Evolutionary conservation across 2,329 filamentous ascomycete genomes (phyloP).

Genomic region (Knufia fluminis): DNA sequence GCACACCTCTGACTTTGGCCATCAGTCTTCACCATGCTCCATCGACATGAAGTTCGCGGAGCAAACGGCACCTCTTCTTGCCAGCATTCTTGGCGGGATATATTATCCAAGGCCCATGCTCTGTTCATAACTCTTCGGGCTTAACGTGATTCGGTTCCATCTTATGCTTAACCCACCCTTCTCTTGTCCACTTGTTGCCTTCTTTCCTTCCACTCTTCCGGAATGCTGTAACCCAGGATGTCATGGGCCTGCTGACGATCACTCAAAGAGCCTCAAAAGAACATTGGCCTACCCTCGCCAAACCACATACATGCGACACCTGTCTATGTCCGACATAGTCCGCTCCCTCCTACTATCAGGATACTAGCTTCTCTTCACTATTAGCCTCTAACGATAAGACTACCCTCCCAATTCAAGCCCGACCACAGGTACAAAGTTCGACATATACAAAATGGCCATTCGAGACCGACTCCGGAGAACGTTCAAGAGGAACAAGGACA

Average conservation of each 20-base stretch:
- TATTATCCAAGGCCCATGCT: not conserved
- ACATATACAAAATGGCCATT: slow-evolving; percentile 15
- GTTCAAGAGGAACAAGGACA: slow-evolving; percentile 13
- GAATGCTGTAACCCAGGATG: not conserved
- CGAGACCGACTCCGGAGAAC: slow-evolving; percentile 17
- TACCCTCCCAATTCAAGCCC: not conserved
- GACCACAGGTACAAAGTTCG: not conserved
- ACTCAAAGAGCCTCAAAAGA: no score
- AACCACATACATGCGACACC: no score
- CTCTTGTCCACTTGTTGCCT: not conserved
- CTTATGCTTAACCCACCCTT: not conserved
- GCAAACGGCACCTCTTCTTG: not conserved
- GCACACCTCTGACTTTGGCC: not conserved
- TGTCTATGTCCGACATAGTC: no score
- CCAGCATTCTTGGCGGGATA: not conserved
- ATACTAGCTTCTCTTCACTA: no score
- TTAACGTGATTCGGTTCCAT: not conserved
- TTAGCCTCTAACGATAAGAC: not conserved
- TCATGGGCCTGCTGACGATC: not conserved
- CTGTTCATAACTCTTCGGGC: not conserved
- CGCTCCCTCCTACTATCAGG: no score
- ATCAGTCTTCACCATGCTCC: not conserved
- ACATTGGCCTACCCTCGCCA: no score
- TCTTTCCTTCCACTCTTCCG: slow-evolving; percentile 2
- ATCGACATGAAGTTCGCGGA: not conserved